Conservation (phyloP, 345 rosid species). For the Trapa bicornis region DNA sequence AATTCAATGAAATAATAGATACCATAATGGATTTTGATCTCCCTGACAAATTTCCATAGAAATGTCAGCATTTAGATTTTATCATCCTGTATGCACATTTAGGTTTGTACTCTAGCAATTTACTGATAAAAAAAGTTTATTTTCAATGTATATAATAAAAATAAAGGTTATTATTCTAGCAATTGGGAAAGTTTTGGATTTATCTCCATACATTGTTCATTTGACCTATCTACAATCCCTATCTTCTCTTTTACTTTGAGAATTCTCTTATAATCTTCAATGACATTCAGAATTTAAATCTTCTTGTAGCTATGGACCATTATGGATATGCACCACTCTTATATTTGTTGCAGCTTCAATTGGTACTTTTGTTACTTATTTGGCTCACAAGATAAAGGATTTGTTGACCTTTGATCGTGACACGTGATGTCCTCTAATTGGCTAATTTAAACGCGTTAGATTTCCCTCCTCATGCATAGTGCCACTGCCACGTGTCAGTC, state of each 20-base stretch:
- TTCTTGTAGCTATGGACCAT: conserved; percentile 79
- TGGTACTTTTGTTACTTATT: conserved; percentile 86
- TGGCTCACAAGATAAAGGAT: conserved; percentile 79
- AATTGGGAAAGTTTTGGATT: too few relatives aligned
- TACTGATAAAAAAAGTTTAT: too few relatives aligned
- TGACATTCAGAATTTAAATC: neutral
- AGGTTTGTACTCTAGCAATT: neutral
- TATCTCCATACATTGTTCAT: too few relatives aligned
- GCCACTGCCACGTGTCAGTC: too few relatives aligned
- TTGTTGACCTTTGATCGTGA: too few relatives aligned
- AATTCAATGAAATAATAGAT: neutral
- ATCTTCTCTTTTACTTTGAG: neutral
- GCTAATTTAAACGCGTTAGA: too few relatives aligned
- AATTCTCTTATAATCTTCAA: neutral
- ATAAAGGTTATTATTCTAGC: neutral
- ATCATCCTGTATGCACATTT: neutral
- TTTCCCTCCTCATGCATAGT: too few relatives aligned
- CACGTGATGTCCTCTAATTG: too few relatives aligned
- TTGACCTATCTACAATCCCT: too few relatives aligned
- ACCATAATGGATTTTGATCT: neutral
- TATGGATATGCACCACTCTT: conserved; percentile 93
- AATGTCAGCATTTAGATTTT: neutral
- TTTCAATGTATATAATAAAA: too few relatives aligned
- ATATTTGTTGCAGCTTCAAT: conserved; percentile 91
- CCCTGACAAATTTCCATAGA: neutral